phyloP scores from a whole-genome alignment of 441 rosid species.

The Aleurites moluccanus region DNA sequence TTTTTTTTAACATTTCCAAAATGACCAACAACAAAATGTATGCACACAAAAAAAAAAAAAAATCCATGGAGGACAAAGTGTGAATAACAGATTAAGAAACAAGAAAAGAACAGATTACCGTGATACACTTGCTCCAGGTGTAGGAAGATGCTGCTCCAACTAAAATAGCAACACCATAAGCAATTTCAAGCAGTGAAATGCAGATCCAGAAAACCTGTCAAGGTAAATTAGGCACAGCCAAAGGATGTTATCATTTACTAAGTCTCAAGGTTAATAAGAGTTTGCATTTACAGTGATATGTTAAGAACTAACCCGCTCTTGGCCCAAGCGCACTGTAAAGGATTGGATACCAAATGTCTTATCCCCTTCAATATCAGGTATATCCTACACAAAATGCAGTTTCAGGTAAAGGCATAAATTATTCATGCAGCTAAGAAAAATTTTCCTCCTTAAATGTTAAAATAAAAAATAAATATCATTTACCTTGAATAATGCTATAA shows the following conservation, averaged over 20 bases:
- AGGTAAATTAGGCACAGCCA: not conserved
- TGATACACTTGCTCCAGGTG: slow-evolving; percentile 80
- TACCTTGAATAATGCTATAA: slow-evolving; percentile 95
- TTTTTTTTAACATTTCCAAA: not conserved
- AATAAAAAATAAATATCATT: slow-evolving; percentile 2
- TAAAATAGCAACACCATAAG: slow-evolving; percentile 69
- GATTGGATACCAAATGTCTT: slow-evolving; percentile 78
- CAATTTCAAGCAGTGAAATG: slow-evolving; percentile 77
- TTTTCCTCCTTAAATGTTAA: not conserved
- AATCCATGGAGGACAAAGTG: not conserved
- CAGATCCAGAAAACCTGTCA: slow-evolving; percentile 92
- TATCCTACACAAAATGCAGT: slow-evolving; percentile 53
- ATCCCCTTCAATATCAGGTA: slow-evolving; percentile 97
- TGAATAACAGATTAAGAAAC: not conserved
- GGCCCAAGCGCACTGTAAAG: slow-evolving; percentile 85
- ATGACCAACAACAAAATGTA: not conserved
- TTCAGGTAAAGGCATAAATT: slow-evolving; percentile 7
- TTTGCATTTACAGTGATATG: not conserved
- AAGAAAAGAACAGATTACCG: slow-evolving; percentile 48
- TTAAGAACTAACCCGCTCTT: slow-evolving; percentile 52
- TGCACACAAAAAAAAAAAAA: not conserved
- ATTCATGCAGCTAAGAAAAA: not conserved
- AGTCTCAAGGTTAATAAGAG: not conserved
- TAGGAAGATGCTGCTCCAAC: slow-evolving; percentile 77
- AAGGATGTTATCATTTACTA: not conserved